Percentiles rank a stretch among this genome's conserved stretches.
phyloP scores from a whole-genome alignment of 1,284 basidiomycete species.

The Wolfiporia cocos region DNA sequence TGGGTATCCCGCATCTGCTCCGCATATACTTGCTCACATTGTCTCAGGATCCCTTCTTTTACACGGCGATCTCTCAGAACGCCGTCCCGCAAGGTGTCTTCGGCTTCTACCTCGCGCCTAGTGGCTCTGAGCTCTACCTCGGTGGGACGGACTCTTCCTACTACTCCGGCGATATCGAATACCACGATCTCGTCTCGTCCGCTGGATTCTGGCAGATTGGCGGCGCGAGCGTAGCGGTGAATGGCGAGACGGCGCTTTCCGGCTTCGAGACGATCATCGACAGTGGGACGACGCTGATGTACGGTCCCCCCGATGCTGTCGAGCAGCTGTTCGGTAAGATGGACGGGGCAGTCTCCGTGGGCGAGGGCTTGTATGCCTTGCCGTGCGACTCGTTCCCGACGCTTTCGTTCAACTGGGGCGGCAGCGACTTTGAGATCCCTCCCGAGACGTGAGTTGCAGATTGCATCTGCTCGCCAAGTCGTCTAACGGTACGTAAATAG shows the following conservation, averaged over 20 bases:
- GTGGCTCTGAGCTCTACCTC: conserved; percentile 46
- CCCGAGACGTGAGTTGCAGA: conserved; percentile 8
- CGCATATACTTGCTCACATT: too few species aligned
- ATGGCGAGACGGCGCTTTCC: conserved; percentile 18
- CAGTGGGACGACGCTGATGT: conserved; percentile 43
- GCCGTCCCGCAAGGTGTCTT: conserved; percentile 37
- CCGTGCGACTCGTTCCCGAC: conserved; percentile 32
- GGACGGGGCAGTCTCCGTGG: conserved; percentile 29
- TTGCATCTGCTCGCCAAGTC: not conserved
- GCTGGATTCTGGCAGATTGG: conserved; percentile 34
- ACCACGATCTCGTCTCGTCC: conserved; percentile 5
- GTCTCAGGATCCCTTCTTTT: conserved; percentile 35
- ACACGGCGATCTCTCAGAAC: conserved; percentile 34
- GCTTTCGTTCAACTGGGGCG: conserved; percentile 35
- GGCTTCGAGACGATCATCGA: conserved; percentile 26
- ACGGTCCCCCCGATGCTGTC: conserved; percentile 37
- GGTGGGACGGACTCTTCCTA: conserved; percentile 41
- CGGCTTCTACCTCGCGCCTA: conserved; percentile 43
- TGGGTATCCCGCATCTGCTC: conserved; percentile 1
- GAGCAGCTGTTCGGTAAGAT: conserved; percentile 36
- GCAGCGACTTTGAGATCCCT: conserved; percentile 31
- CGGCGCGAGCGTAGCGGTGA: conserved; percentile 28
- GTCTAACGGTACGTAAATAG: conserved; percentile 2
- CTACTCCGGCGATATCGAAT: conserved; percentile 31
- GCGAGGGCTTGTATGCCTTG: conserved; percentile 30